Evolutionary conservation across 768 basidiomycete species (phyloP).

Genomic region (Cyathus striatus): DNA sequence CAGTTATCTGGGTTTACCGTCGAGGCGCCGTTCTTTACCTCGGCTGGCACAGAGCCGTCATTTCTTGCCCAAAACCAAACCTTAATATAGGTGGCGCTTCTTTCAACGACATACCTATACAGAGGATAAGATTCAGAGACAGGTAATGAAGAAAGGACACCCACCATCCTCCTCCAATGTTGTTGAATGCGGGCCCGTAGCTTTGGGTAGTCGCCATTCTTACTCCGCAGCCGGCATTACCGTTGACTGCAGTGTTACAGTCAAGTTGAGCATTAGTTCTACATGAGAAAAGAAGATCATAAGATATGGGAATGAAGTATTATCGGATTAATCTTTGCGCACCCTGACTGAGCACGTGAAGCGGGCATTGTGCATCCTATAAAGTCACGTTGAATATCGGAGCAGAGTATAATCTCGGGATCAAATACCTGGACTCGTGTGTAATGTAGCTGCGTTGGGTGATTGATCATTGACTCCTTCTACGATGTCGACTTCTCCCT

Average conservation of each 20-base stretch:
- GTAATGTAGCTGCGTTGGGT: conserved; percentile 30
- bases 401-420: no score
- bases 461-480: conserved; percentile 35
- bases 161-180: conserved; percentile 55
- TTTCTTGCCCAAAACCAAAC: conserved; percentile 73
- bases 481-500: conserved; percentile 37
- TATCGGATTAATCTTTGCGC: conserved; percentile 2
- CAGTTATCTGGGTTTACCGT: conserved; percentile 44
- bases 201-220: conserved; percentile 28
- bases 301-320: neutral
- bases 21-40: conserved; percentile 34
- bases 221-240: conserved; percentile 22
- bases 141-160: conserved; percentile 5
- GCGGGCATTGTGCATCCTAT: conserved; percentile 23
- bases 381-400: neutral
- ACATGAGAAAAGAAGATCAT: conserved; percentile 13
- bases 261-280: conserved; percentile 14
- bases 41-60: conserved; percentile 37
- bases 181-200: conserved; percentile 57
- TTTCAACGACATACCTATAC: conserved; percentile 58
- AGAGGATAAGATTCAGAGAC: neutral
- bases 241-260: conserved; percentile 16
- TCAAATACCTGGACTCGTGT: conserved; percentile 38
- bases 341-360: conserved; percentile 39
- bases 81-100: conserved; percentile 49